Percentiles rank a stretch among this genome's conserved stretches.
Evolutionary conservation across 371 early-diverging fungal species (phyloP).

Genomic region (Zancudomyces culisetae): DNA sequence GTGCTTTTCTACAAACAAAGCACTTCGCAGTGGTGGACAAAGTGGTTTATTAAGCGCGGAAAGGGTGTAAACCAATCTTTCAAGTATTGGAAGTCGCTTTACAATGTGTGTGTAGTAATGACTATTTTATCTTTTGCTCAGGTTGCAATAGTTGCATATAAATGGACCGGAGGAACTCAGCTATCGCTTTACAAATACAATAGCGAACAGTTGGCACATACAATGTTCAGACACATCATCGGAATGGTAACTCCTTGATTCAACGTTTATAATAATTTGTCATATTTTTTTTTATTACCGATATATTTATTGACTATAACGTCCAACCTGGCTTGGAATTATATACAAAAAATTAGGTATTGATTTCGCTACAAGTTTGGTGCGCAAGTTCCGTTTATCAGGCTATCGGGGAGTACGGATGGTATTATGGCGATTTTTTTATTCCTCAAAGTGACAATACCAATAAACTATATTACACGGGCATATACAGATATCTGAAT

Average conservation of each 20-base stretch:
- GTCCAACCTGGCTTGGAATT: neutral
- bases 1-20: slow-evolving; percentile 55
- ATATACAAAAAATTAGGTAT: slow-evolving; percentile 20
- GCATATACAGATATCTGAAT: slow-evolving; percentile 70
- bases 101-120: slow-evolving; percentile 71
- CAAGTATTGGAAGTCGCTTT: slow-evolving; percentile 83
- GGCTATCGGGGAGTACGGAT: slow-evolving; percentile 77
- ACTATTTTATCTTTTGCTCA: slow-evolving; percentile 62
- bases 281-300: slow-evolving; percentile 1
- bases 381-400: slow-evolving; percentile 66
- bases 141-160: slow-evolving; percentile 51
- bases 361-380: slow-evolving; percentile 71
- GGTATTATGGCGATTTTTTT: slow-evolving; percentile 40
- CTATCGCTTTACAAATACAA: slow-evolving; percentile 12
- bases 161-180: slow-evolving; percentile 27
- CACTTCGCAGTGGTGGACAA: slow-evolving; percentile 55
- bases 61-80: slow-evolving; percentile 71
- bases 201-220: slow-evolving; percentile 1
- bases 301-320: neutral
- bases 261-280: neutral
- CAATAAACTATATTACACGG: slow-evolving; percentile 54
- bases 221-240: neutral
- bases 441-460: slow-evolving; percentile 21
- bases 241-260: neutral
- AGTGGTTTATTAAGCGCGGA: slow-evolving; percentile 83